These are phyloP conservation scores for Trametes gibbosa DNA, from an alignment of 768 basidiomycete species.

Conservation along the genomic window DNA sequence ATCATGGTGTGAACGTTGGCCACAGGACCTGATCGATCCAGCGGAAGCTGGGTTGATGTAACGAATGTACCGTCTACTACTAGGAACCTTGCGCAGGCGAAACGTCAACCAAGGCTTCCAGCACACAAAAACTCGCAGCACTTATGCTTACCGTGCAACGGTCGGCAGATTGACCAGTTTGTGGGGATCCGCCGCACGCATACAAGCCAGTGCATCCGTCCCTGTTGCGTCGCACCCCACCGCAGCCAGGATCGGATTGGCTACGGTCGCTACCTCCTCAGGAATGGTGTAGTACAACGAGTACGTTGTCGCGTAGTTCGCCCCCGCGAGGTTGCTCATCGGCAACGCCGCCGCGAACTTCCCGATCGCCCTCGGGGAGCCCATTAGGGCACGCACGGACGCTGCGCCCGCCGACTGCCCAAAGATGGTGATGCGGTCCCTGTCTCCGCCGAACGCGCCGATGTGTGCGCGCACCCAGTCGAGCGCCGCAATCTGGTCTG, in stretches of 20 bases:
- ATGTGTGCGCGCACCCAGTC: slow-evolving; percentile 53
- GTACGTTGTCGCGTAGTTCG: slow-evolving; percentile 47
- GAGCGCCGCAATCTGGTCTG: slow-evolving; percentile 42
- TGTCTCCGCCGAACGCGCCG: slow-evolving; percentile 56
- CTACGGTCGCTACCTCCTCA: slow-evolving; percentile 36
- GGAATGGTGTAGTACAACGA: slow-evolving; percentile 48
- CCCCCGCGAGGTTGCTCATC: slow-evolving; percentile 47
- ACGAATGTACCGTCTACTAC: slow-evolving; percentile 51
- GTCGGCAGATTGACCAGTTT: slow-evolving; percentile 36
- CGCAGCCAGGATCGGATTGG: slow-evolving; percentile 35
- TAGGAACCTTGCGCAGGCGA: slow-evolving; percentile 29
- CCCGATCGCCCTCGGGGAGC: slow-evolving; percentile 32
- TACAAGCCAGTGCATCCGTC: slow-evolving; percentile 34
- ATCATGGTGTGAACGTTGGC: slow-evolving; percentile 47
- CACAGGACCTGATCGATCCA: slow-evolving; percentile 38
- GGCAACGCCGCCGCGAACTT: slow-evolving; percentile 34
- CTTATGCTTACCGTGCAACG: slow-evolving; percentile 28
- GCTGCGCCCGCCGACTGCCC: slow-evolving; percentile 56
- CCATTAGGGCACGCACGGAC: slow-evolving; percentile 36
- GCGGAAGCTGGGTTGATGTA: slow-evolving; percentile 35
- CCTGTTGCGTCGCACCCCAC: slow-evolving; percentile 40
- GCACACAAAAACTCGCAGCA: too few relatives aligned
- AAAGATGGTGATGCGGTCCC: slow-evolving; percentile 47
- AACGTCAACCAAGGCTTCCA: not conserved
- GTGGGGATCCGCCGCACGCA: slow-evolving; percentile 34